These are phyloP conservation scores for Arachnomyces sp. DNA, from an alignment of 2,329 filamentous ascomycete species.

Conservation along the genomic window DNA sequence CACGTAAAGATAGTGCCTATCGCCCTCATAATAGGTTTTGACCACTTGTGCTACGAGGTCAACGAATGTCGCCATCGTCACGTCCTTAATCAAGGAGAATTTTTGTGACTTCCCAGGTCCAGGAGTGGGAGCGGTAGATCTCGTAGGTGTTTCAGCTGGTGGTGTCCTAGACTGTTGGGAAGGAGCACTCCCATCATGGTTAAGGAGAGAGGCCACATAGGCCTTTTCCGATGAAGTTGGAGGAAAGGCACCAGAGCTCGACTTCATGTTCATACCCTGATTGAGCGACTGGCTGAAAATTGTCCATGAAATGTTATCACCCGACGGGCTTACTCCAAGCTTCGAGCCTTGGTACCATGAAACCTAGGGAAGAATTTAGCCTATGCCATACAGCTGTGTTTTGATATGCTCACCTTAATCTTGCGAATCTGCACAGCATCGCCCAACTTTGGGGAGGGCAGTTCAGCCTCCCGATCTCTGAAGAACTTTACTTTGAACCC, in stretches of 20 bases:
- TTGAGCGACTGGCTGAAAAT: constrained; percentile 24
- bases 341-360: background rate
- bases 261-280: constrained; percentile 17
- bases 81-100: constrained; percentile 57
- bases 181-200: background rate
- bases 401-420: constrained; percentile 42
- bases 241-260: constrained; percentile 21
- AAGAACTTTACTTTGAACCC: constrained; percentile 54
- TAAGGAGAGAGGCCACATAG: constrained; percentile 21
- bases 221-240: constrained; percentile 22
- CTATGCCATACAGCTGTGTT: constrained; percentile 18
- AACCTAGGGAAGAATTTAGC: constrained; percentile 1
- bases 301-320: constrained; percentile 23
- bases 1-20: constrained; percentile 58
- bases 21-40: constrained; percentile 41
- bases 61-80: constrained; percentile 49
- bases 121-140: background rate
- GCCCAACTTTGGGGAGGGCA: constrained; percentile 42
- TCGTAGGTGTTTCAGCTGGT: background rate
- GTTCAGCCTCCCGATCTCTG: constrained; percentile 31
- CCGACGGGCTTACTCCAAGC: constrained; percentile 18
- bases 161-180: constrained; percentile 9
- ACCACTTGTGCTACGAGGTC: constrained; percentile 67
- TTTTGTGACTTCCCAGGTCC: constrained; percentile 31
- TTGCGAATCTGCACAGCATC: constrained; percentile 58